Evolutionary conservation across 306 rosid genomes (phyloP), one percentile per base, ranked within the genome.

Genomic region (Pyrus bretschneideri): DNA sequence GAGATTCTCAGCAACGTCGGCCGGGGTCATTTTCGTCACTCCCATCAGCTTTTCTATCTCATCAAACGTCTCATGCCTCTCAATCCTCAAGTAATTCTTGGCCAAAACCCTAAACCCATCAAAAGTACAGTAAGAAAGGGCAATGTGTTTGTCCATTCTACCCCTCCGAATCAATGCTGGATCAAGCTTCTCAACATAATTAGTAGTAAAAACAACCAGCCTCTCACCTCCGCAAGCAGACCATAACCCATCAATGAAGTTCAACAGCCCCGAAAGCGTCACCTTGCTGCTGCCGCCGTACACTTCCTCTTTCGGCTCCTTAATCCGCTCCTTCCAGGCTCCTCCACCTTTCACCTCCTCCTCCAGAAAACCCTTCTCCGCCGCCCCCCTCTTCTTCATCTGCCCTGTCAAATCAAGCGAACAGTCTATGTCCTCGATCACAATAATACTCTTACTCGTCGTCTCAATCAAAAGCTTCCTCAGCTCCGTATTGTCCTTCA

Each of bases 401-500:
- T 91, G 94, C 44, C 98, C 96, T 59, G 98, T 93, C 31, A 93
- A 90, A 83, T 93, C 93, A 76, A 93, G 98, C 6, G 98, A 93
- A 66, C 98, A 93, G 67, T 93, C 98, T 30, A 93, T 91, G 67
- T 93, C 96, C 77, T 93, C 98, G 38, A 93, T 93, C 78, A 93
- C 98, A 78, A 91, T 93, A 9, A 93, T 88, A 18, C 95, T 86
- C 90, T 93, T 93, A 81, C 93, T 85, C 0, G 96, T 93, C 0
- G 96, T 93, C 83, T 93, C 93, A 22, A 93, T 93, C 89, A 93
- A 60, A 71, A 91, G 96, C 90, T 86, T 89, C 86, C 95, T 83
- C 69, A 93, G 76, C 86, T 89, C 96, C 0, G 98, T 91, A 82
- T 93, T 93, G 82, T 89, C 96, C 82, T 93, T 93, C 77, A 93